These are phyloP conservation scores for Myxozyma vanderwaltii DNA, from an alignment of 805 yeast species.

Conservation along the genomic window DNA sequence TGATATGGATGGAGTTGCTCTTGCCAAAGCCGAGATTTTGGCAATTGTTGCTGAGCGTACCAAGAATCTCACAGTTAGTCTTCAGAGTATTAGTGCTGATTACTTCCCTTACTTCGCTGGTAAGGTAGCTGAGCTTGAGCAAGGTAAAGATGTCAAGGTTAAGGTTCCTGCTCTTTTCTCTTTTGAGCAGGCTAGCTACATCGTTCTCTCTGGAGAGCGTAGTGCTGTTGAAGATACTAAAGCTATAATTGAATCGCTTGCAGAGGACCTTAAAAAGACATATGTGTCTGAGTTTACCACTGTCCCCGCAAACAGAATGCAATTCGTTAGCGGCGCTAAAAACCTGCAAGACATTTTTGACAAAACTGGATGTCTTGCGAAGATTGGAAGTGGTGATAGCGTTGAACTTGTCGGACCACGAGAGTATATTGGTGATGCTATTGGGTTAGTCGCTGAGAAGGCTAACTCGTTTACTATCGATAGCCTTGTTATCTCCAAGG, in stretches of 20 bases:
- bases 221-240: conserved; percentile 61
- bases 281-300: conserved; percentile 58
- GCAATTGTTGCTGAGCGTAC: conserved; percentile 65
- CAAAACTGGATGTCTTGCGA: conserved; percentile 40
- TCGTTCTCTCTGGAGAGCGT: conserved; percentile 71
- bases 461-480: conserved; percentile 64
- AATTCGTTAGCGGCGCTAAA: conserved; percentile 50
- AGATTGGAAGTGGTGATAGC: conserved; percentile 48
- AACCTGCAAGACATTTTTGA: conserved; percentile 35
- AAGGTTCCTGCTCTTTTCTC: conserved; percentile 27
- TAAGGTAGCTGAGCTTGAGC: conserved; percentile 42
- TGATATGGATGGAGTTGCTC: conserved; percentile 77
- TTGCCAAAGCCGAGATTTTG: conserved; percentile 69
- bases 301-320: conserved; percentile 69
- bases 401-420: conserved; percentile 59
- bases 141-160: conserved; percentile 37
- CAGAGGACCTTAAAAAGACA: conserved; percentile 50
- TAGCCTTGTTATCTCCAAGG: conserved; percentile 78
- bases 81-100: conserved; percentile 33
- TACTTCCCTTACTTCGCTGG: conserved; percentile 41
- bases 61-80: conserved; percentile 31
- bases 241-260: conserved; percentile 50
- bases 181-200: conserved; percentile 45
- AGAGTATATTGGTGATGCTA: conserved; percentile 60
- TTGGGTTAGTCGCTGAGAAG: conserved; percentile 59